phyloP scores from a whole-genome alignment of 352 stramenopile genomes.

The Globisporangium emineosum region DNA sequence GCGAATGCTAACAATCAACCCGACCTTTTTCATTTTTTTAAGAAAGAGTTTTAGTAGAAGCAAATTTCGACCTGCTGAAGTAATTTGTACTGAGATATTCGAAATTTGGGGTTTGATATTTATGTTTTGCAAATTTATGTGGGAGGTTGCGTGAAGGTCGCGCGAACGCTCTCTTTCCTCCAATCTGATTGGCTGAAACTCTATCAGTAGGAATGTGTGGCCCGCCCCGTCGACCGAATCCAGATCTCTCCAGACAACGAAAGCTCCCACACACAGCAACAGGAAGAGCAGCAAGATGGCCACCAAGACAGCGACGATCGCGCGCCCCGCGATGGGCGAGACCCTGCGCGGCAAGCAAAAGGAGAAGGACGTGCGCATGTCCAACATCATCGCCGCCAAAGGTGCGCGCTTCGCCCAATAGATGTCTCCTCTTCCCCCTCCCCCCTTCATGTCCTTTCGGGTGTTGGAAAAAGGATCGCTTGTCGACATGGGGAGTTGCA shows the following conservation, averaged over 20 bases:
- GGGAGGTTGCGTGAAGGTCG: background rate
- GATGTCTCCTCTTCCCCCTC: background rate
- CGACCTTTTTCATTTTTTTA: background rate
- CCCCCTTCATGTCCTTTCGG: background rate
- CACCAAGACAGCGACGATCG: slow-evolving; percentile 49
- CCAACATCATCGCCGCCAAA: slow-evolving; percentile 98
- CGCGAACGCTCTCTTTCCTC: background rate
- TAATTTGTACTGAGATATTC: background rate
- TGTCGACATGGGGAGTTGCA: background rate
- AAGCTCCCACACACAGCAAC: slow-evolving; percentile 1
- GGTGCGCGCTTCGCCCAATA: slow-evolving; percentile 36
- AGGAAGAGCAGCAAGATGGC: slow-evolving; percentile 16
- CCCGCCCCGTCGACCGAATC: background rate
- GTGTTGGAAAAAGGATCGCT: slow-evolving; percentile 4
- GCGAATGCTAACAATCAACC: background rate
- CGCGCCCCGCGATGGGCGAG: slow-evolving; percentile 57
- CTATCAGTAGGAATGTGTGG: slow-evolving; percentile 3
- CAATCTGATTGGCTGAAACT: background rate
- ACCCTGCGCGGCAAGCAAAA: slow-evolving; percentile 91
- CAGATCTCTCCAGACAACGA: slow-evolving; percentile 1
- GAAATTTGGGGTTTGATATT: background rate
- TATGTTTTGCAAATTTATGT: background rate
- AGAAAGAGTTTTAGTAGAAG: background rate
- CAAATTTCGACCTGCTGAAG: background rate
- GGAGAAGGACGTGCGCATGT: slow-evolving; percentile 98